Conservation (phyloP, 306 rosid species). For the Macrotyloma uniflorum region DNA sequence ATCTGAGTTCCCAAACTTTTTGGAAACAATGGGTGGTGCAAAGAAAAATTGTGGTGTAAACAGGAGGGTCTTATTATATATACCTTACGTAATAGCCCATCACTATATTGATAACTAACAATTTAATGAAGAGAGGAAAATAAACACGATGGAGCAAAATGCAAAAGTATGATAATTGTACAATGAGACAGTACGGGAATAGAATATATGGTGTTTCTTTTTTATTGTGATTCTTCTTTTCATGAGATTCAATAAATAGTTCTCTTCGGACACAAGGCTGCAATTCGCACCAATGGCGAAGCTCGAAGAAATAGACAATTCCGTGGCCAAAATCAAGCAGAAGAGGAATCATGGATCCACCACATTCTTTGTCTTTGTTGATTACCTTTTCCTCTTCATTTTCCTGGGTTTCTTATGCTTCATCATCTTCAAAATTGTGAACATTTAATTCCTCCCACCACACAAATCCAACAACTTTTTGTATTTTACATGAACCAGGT, state of each 20-base stretch:
- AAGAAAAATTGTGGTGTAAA: too few species aligned
- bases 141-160: too few species aligned
- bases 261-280: neutral
- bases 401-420: constrained; percentile 62
- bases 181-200: neutral
- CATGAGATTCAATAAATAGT: neutral
- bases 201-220: neutral
- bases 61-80: too few species aligned
- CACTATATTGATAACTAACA: too few species aligned
- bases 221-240: neutral
- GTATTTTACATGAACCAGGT: constrained; percentile 37
- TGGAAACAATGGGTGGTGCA: too few species aligned
- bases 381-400: constrained; percentile 67
- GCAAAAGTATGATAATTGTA: too few species aligned
- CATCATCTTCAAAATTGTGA: constrained; percentile 62
- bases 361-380: constrained; percentile 68
- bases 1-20: too few species aligned
- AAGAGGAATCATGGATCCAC: constrained; percentile 68
- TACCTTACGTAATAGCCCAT: too few species aligned
- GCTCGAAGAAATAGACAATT: constrained; percentile 50
- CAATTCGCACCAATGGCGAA: constrained; percentile 56
- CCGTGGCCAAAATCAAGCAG: constrained; percentile 43
- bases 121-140: too few species aligned
- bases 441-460: constrained; percentile 44
- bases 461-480: neutral